Evolutionary conservation across 768 basidiomycete genomes (phyloP).

Genomic region (Lenzites betulinus): DNA sequence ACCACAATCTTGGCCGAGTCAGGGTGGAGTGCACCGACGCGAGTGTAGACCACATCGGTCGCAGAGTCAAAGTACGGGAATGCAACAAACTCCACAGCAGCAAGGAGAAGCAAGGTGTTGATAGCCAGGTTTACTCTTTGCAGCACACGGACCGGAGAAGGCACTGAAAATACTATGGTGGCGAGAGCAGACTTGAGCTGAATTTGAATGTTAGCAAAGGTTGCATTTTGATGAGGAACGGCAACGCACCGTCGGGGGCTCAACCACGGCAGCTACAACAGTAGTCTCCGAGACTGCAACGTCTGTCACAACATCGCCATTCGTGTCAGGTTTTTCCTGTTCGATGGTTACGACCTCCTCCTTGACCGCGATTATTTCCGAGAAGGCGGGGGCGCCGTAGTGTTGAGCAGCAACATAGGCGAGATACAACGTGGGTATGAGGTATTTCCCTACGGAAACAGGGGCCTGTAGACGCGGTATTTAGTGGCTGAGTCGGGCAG

Average conservation of each 20-base stretch:
- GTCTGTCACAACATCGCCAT: conserved; percentile 13
- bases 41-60: conserved; percentile 58
- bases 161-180: conserved; percentile 36
- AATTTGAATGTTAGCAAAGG: conserved; percentile 1
- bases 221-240: neutral
- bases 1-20: conserved; percentile 63
- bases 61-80: conserved; percentile 60
- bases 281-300: conserved; percentile 8
- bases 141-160: conserved; percentile 30
- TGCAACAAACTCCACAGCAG: conserved; percentile 50
- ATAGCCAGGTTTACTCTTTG: conserved; percentile 34
- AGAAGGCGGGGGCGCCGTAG: conserved; percentile 13
- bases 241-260: conserved; percentile 9
- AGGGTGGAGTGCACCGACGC: conserved; percentile 71
- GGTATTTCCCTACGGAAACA: conserved; percentile 35
- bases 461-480: conserved; percentile 39
- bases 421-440: conserved; percentile 33
- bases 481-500: neutral
- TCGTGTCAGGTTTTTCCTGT: conserved; percentile 12
- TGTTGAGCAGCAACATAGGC: conserved; percentile 25
- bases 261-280: neutral
- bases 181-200: conserved; percentile 14
- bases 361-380: conserved; percentile 7
- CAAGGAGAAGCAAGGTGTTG: conserved; percentile 41
- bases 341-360: conserved; percentile 15